Evolutionary conservation across 2,329 filamentous ascomycete genomes (phyloP).

Genomic region (Huntiella omanensis): DNA sequence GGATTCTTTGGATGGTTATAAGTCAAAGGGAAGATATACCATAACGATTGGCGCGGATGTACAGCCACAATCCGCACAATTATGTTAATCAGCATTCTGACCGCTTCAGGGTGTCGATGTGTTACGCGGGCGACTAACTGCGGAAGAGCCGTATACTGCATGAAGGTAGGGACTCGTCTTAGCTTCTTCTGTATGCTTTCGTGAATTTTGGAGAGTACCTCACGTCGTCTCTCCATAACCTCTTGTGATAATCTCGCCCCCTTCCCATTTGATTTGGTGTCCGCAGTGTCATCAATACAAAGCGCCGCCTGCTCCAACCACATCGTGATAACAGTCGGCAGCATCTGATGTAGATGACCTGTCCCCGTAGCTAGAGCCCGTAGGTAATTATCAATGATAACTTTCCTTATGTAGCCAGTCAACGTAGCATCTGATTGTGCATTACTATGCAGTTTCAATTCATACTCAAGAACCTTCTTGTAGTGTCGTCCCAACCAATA

Average conservation of each 20-base stretch:
- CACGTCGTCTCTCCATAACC: slow-evolving; percentile 36
- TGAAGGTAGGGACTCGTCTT: slow-evolving; percentile 48
- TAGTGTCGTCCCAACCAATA: slow-evolving; percentile 96
- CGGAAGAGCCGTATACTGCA: slow-evolving; percentile 67
- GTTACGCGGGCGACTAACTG: slow-evolving; percentile 94
- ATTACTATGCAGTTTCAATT: slow-evolving; percentile 55
- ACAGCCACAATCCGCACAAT: slow-evolving; percentile 69
- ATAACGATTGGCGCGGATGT: slow-evolving; percentile 83
- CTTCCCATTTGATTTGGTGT: slow-evolving; percentile 18
- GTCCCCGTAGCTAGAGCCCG: slow-evolving; percentile 73
- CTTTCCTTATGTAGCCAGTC: slow-evolving; percentile 65
- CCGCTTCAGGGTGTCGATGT: slow-evolving; percentile 63
- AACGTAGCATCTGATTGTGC: slow-evolving; percentile 63
- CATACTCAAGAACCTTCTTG: slow-evolving; percentile 83
- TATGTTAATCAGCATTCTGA: slow-evolving; percentile 56
- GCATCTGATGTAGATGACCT: slow-evolving; percentile 88
- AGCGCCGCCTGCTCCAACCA: slow-evolving; percentile 84
- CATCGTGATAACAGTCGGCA: slow-evolving; percentile 77
- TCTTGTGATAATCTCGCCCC: slow-evolving; percentile 22
- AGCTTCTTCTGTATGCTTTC: slow-evolving; percentile 65
- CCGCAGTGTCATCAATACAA: slow-evolving; percentile 21
- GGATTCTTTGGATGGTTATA: slow-evolving; percentile 40
- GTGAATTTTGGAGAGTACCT: slow-evolving; percentile 51
- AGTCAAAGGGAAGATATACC: slow-evolving; percentile 75
- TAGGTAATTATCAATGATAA: slow-evolving; percentile 87